Base-by-base conservation (phyloP, 768 basidiomycete species). In the Xerocomellus chrysenteron region DNA sequence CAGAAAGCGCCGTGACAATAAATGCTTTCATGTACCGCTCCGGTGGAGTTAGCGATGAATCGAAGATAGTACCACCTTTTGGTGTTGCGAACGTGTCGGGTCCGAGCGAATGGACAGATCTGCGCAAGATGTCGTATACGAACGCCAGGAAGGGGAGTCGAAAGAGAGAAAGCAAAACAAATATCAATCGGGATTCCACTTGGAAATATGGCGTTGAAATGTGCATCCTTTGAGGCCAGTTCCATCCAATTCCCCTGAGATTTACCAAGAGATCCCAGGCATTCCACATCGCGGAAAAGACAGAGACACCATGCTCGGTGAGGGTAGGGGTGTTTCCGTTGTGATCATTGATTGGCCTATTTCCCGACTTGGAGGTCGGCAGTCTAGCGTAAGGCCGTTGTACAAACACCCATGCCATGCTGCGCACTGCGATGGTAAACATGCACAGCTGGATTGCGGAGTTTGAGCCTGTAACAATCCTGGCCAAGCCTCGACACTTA, bases 11-110 rank as follows among this genome's bases (percentile, higher is more conserved):
- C 35, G 80, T 74, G 39, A 86, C 68, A 41, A 75, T 33, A 24
- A 71, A 74, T 1, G 85, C 80, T 42, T 76, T 78, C n/a, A 53
- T 50, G 64, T 75, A 78, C 30, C 73, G 71, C 53, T 58, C 48
- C 65, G 77, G 35, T 14, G 63, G 62, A 13, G 70, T 59, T 11
- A 75, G 58, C 43, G 68, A 68, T 8, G 72, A 52, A 52, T 74
- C 73, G 44, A 74, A 76, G 57, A 81, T 75, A 14, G 72, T 61
- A 7, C 73, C 75, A 14, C 76, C 76, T 4, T 60, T 37, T 7
- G 65, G 57, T 14, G 63, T 60, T 35, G 69, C 67, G 63, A 82
- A 68, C 3, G 78, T 76, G 5, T 68, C 61, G 2, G 79, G 79
- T 16, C 73, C 72, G 47, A 83, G 74, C 0, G 49, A 52, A 11